These are phyloP conservation scores for Cucurbita ficifolia DNA, from an alignment of 306 rosid genomes.

Conservation along the genomic window DNA sequence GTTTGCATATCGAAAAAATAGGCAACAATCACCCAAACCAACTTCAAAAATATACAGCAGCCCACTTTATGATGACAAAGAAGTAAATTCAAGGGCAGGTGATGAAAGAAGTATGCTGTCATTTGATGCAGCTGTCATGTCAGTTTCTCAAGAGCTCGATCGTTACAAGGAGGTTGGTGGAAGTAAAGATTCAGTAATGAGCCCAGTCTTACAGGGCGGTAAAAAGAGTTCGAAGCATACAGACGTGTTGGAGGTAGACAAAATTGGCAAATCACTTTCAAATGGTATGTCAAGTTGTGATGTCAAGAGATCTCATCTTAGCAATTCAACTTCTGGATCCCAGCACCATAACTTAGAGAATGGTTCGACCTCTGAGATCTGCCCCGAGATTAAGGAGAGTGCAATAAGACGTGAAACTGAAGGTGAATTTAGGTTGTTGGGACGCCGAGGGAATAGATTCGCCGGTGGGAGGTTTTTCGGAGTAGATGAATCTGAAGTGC, in stretches of 20 bases:
- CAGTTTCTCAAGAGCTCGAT: conserved; percentile 73
- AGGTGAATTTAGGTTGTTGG: conserved; percentile 82
- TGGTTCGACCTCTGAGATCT: conserved; percentile 39
- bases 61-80: conserved; percentile 67
- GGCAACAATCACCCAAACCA: conserved; percentile 47
- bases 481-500: conserved; percentile 53
- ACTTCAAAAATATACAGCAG: conserved; percentile 60
- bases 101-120: conserved; percentile 59
- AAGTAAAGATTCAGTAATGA: conserved; percentile 30
- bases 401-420: conserved; percentile 96
- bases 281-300: conserved; percentile 17
- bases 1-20: conserved; percentile 51
- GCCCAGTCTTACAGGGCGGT: neutral
- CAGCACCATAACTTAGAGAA: conserved; percentile 35
- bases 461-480: conserved; percentile 61
- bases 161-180: conserved; percentile 62
- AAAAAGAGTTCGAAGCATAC: conserved; percentile 14
- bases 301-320: conserved; percentile 26
- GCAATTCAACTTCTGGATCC: conserved; percentile 22
- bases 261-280: conserved; percentile 16
- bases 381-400: conserved; percentile 54
- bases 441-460: conserved; percentile 57
- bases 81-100: conserved; percentile 21
- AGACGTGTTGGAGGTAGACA: conserved; percentile 35
- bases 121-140: conserved; percentile 72